These are phyloP conservation scores for Lentinula edodes DNA, from an alignment of 768 basidiomycete species.

Conservation along the genomic window DNA sequence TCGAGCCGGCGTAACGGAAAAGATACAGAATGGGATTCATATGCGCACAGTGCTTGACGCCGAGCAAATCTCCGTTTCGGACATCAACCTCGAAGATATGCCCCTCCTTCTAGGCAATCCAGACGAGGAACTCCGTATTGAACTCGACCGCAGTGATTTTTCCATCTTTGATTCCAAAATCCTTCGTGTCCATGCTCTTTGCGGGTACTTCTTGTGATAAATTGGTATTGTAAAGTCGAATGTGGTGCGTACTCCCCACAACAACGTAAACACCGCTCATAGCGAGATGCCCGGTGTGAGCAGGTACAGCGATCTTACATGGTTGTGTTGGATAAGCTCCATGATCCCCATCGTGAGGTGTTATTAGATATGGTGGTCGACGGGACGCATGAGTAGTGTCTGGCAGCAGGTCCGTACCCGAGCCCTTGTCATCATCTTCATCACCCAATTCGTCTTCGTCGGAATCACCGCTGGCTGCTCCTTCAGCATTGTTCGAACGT, in stretches of 20 bases:
- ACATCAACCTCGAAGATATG: slow-evolving; percentile 77
- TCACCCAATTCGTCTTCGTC: slow-evolving; percentile 56
- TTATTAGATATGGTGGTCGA: slow-evolving; percentile 31
- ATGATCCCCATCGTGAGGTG: neutral
- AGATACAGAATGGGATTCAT: slow-evolving; percentile 63
- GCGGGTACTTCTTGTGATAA: slow-evolving; percentile 36
- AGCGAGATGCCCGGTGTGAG: slow-evolving; percentile 49
- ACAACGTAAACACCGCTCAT: slow-evolving; percentile 51
- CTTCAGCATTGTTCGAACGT: slow-evolving; percentile 11
- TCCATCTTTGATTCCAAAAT: slow-evolving; percentile 58
- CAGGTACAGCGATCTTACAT: slow-evolving; percentile 48
- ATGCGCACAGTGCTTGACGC: slow-evolving; percentile 59
- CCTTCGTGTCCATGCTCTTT: slow-evolving; percentile 54
- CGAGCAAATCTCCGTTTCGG: slow-evolving; percentile 48
- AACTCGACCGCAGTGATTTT: slow-evolving; percentile 79
- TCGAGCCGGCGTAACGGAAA: slow-evolving; percentile 60
- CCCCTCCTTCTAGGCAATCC: slow-evolving; percentile 91
- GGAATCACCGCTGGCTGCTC: slow-evolving; percentile 44
- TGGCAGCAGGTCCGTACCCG: slow-evolving; percentile 25
- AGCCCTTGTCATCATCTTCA: slow-evolving; percentile 11
- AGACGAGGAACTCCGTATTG: slow-evolving; percentile 53
- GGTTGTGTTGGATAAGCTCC: neutral
- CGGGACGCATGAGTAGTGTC: slow-evolving; percentile 68
- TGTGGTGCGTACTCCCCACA: slow-evolving; percentile 50
- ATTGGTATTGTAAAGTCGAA: slow-evolving; percentile 60